phyloP scores from a whole-genome alignment of 371 early-diverging fungal genomes.

The Mucor mucedo region DNA sequence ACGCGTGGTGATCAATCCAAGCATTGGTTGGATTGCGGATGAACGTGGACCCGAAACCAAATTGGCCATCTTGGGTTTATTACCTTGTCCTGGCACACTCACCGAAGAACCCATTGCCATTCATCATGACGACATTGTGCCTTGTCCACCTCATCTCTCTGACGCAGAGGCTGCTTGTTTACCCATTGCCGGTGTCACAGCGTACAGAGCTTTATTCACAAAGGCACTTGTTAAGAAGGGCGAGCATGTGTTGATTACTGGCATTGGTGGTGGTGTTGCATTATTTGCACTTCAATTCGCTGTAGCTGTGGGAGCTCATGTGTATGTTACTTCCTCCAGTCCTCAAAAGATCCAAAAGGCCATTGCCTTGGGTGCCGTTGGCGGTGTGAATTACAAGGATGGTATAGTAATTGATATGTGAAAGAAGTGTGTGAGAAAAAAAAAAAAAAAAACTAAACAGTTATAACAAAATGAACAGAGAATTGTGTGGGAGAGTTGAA shows the following conservation, averaged over 20 bases:
- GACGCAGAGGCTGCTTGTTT: conserved; percentile 71
- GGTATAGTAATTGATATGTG: conserved; percentile 35
- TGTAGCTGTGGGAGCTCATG: conserved; percentile 71
- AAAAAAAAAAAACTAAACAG: not conserved
- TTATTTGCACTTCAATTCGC: conserved; percentile 71
- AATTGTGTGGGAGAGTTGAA: conserved; percentile 59
- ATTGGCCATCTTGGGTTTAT: conserved; percentile 63
- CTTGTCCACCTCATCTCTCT: conserved; percentile 65
- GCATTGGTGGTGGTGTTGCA: conserved; percentile 82
- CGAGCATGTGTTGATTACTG: conserved; percentile 72
- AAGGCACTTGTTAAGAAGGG: conserved; percentile 61
- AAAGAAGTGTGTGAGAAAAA: too few species aligned
- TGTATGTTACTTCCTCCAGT: conserved; percentile 74
- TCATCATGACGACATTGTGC: conserved; percentile 50
- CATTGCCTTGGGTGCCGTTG: conserved; percentile 66
- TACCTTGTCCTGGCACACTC: conserved; percentile 62
- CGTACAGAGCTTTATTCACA: conserved; percentile 65
- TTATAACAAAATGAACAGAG: conserved; percentile 27
- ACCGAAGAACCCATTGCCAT: conserved; percentile 58
- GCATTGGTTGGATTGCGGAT: conserved; percentile 58
- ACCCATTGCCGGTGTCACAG: conserved; percentile 75
- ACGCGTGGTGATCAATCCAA: conserved; percentile 60
- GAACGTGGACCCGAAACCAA: conserved; percentile 65
- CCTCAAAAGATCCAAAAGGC: conserved; percentile 68
- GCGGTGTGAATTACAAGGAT: conserved; percentile 74